These are phyloP conservation scores for Nematocida parisii DNA, from an alignment of 371 early-diverging fungal species.

Conservation along the genomic window DNA sequence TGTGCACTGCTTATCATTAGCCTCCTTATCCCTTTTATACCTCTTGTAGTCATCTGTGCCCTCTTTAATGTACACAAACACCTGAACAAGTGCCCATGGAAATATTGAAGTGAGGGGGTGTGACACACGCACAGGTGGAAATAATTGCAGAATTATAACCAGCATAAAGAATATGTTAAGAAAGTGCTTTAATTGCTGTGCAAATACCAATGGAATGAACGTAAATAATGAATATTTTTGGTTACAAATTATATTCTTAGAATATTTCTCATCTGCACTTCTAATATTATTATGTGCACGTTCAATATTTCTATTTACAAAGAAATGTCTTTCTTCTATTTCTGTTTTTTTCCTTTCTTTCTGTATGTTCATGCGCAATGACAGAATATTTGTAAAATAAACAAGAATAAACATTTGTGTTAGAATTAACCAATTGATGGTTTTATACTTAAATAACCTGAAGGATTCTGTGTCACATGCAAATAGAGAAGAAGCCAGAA, in stretches of 20 bases:
- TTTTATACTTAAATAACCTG: neutral
- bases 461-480: neutral
- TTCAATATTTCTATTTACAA: constrained; percentile 30
- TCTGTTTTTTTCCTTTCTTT: neutral
- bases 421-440: constrained; percentile 14
- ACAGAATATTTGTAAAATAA: constrained; percentile 45
- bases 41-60: constrained; percentile 87
- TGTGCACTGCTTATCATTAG: constrained; percentile 79
- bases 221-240: constrained; percentile 86
- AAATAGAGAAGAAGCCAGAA: neutral
- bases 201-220: constrained; percentile 83
- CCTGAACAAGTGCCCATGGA: constrained; percentile 85
- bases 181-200: constrained; percentile 80
- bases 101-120: constrained; percentile 87
- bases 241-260: constrained; percentile 83
- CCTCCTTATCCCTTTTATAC: constrained; percentile 78
- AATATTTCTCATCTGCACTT: constrained; percentile 49
- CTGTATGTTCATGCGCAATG: neutral
- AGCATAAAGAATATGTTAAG: constrained; percentile 92
- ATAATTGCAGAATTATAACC: constrained; percentile 85
- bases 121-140: constrained; percentile 75
- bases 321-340: constrained; percentile 52
- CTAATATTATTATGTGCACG: constrained; percentile 40
- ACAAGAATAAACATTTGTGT: constrained; percentile 44
- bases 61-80: constrained; percentile 88